These are phyloP conservation scores for Cnidoscolus chayamansa DNA, from an alignment of 441 rosid genomes.

Conservation along the genomic window DNA sequence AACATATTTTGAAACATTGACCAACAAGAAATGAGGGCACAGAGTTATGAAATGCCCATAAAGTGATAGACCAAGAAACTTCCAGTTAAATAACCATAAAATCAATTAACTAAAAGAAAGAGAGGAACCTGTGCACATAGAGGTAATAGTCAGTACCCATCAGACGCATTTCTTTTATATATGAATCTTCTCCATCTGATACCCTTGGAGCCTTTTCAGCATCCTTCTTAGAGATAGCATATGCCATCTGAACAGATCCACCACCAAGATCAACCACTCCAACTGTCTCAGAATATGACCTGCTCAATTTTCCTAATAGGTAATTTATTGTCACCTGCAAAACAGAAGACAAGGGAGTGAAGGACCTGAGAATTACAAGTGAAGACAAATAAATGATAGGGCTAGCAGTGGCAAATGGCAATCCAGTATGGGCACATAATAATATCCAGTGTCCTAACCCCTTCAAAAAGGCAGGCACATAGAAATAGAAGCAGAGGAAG, in stretches of 20 bases:
- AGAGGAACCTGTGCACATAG: conserved; percentile 86
- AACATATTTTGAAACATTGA: conserved; percentile 1
- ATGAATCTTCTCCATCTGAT: conserved; percentile 67
- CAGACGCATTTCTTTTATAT: conserved; percentile 76
- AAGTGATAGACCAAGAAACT: not conserved
- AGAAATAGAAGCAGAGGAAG: not conserved
- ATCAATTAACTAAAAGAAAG: conserved; percentile 18
- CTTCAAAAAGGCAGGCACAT: not conserved
- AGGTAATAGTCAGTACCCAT: conserved; percentile 81
- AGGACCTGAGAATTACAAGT: not conserved
- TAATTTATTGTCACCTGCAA: conserved; percentile 91
- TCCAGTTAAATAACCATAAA: conserved; percentile 2
- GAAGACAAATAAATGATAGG: not conserved
- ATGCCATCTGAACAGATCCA: conserved; percentile 99
- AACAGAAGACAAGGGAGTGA: conserved; percentile 2
- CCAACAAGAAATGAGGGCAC: conserved; percentile 7
- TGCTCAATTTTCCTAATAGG: conserved; percentile 72
- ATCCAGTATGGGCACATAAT: not conserved
- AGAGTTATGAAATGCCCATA: not conserved
- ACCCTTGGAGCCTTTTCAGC: conserved; percentile 72
- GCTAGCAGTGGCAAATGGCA: no score
- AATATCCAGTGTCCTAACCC: not conserved
- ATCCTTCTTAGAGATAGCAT: conserved; percentile 77
- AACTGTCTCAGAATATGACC: conserved; percentile 67
- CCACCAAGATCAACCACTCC: conserved; percentile 99